Percentiles rank a stretch among this genome's conserved stretches.
Evolutionary conservation across 345 rosid genomes (phyloP).

Genomic region (Nephelium lappaceum): DNA sequence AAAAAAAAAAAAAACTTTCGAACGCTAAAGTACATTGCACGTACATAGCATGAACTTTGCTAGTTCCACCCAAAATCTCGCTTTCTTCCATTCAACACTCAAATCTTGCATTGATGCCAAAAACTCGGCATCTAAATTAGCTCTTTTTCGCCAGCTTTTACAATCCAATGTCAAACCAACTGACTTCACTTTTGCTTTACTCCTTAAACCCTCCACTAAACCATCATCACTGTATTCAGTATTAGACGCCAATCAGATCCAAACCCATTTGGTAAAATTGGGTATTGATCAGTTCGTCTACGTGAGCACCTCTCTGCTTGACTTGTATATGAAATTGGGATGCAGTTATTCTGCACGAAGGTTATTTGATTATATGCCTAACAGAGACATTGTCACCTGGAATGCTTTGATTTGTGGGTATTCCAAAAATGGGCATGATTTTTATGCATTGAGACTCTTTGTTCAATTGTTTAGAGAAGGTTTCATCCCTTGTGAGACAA

Average conservation of each 20-base stretch:
- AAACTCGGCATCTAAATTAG: slow-evolving; percentile 39
- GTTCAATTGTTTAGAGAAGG: slow-evolving; percentile 63
- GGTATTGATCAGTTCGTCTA: slow-evolving; percentile 55
- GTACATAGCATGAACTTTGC: slow-evolving; percentile 32
- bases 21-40: too few species aligned
- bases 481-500: slow-evolving; percentile 47
- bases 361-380: slow-evolving; percentile 68
- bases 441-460: slow-evolving; percentile 48
- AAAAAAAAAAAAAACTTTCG: too few species aligned
- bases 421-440: slow-evolving; percentile 56
- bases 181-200: slow-evolving; percentile 57
- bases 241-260: slow-evolving; percentile 46
- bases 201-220: slow-evolving; percentile 45
- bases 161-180: slow-evolving; percentile 49
- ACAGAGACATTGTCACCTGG: slow-evolving; percentile 75
- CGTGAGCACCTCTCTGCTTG: slow-evolving; percentile 61
- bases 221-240: slow-evolving; percentile 18
- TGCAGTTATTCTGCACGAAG: slow-evolving; percentile 37
- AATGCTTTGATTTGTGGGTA: slow-evolving; percentile 79
- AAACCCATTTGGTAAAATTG: slow-evolving; percentile 55
- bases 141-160: slow-evolving; percentile 55
- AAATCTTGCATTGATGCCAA: slow-evolving; percentile 41
- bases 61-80: slow-evolving; percentile 35
- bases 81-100: slow-evolving; percentile 50
- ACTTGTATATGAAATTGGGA: slow-evolving; percentile 46